Evolutionary conservation across 306 rosid genomes (phyloP).

Genomic region (Fragaria iinumae): DNA sequence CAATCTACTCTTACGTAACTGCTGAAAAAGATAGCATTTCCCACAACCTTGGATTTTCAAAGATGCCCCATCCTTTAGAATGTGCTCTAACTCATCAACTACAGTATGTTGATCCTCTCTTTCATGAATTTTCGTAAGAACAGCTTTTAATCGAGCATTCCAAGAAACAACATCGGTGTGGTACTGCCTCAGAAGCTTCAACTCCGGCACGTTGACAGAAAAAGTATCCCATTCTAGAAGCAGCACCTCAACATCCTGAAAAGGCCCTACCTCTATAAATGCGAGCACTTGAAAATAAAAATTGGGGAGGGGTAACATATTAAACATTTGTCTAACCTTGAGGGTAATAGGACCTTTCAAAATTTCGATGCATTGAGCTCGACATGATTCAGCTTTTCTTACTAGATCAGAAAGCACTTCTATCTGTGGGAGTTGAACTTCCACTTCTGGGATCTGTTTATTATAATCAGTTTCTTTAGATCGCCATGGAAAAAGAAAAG

Average conservation of each 20-base stretch:
- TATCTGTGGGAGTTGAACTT: constrained; percentile 65
- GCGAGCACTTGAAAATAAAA: constrained; percentile 18
- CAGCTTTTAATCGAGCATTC: constrained; percentile 55
- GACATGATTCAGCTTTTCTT: constrained; percentile 59
- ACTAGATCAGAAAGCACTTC: constrained; percentile 57
- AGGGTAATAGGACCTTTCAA: constrained; percentile 59
- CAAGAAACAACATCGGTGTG: constrained; percentile 61
- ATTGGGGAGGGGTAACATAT: background rate
- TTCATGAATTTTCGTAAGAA: constrained; percentile 45
- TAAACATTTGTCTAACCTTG: constrained; percentile 51
- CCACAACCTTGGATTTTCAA: constrained; percentile 77
- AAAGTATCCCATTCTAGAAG: constrained; percentile 63
- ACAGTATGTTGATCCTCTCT: constrained; percentile 57
- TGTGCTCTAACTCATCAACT: constrained; percentile 53
- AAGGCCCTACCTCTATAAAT: constrained; percentile 26
- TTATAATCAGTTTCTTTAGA: constrained; percentile 20
- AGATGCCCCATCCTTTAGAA: constrained; percentile 64
- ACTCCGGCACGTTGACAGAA: constrained; percentile 64
- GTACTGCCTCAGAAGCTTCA: constrained; percentile 68
- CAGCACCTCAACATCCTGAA: constrained; percentile 67
- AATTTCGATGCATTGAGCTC: constrained; percentile 54
- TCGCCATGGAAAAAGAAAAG: background rate
- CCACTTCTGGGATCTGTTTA: constrained; percentile 62
- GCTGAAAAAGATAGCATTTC: background rate
- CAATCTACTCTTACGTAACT: background rate